Evolutionary conservation across 2,329 filamentous ascomycete genomes (phyloP), one percentile per base, ranked within the genome.

Genomic region (Cyphellophora europaea): DNA sequence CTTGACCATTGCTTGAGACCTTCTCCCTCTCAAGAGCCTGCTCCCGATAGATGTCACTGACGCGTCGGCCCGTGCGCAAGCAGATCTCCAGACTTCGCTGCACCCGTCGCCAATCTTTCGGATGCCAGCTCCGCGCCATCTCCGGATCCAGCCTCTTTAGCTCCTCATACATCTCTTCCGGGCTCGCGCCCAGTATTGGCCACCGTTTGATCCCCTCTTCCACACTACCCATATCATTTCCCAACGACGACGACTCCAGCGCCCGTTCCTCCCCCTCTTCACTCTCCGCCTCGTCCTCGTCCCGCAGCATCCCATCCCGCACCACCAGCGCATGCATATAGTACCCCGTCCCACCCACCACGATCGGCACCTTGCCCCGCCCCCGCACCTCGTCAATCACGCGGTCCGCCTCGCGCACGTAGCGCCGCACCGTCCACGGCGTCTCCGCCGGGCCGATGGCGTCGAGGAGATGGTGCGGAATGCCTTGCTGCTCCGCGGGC

Each of bases 321-420:
- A 96, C 94, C 3, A 98, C 68, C 11, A 98, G 68, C 1, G 85
- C 78, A 51, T 95, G 87, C 0, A 85, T 82, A 53, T 98, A 98
- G 62, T 96, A 98, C 52, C 94, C 86, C 8, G 89, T 94, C 6
- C 91, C 91, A 16, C 91, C 91, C 2, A 96, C 91, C 1, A 98
- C 63, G 17, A 98, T 87, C 0, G 91, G 91, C 10, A 95, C 58
- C 43, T 81, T 83, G 1, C 86, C 85, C 49, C 89, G 71, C 5
- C 65, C 65, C 32, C 81, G 73, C 35, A 98, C 94, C 27, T 91
- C 84, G 15, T 71, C 62, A 42, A 98, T 89, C 11, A 80, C 64
- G 11, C 64, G 63, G 19, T 72, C 64, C 2, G 85, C 83, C 47
- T 82, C 77, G 28, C 67, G 67, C 31, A 82, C 82, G 53, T 93